Conservation (phyloP, 129 eudicot species). For the Tanacetum coccineum region DNA sequence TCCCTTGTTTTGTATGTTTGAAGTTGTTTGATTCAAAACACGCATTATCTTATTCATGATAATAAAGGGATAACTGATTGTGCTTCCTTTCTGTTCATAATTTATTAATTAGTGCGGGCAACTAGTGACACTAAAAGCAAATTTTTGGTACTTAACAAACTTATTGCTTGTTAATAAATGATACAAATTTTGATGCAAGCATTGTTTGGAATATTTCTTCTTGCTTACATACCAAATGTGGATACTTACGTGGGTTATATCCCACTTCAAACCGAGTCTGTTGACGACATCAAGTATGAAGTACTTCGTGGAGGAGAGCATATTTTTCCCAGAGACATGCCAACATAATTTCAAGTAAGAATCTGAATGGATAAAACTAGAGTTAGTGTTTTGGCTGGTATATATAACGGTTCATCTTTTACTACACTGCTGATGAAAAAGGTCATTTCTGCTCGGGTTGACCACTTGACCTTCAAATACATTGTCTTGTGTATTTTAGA, state of each 20-base stretch:
- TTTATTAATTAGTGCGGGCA: background rate
- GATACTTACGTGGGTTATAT: conserved; percentile 71
- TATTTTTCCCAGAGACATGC: conserved; percentile 83
- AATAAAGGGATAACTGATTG: too few relatives aligned
- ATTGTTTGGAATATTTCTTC: conserved; percentile 66
- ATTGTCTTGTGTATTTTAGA: too few relatives aligned
- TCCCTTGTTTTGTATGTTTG: conserved; percentile 6
- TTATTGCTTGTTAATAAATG: conserved; percentile 8
- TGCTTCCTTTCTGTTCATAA: background rate
- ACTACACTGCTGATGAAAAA: too few relatives aligned
- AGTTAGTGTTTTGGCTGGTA: background rate
- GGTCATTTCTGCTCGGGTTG: too few relatives aligned
- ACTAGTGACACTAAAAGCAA: conserved; percentile 8
- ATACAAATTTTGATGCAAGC: conserved; percentile 40
- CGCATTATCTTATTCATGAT: background rate
- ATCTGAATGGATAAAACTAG: background rate
- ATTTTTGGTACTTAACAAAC: background rate
- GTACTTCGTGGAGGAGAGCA: conserved; percentile 80
- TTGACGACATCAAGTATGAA: conserved; percentile 61
- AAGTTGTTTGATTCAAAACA: background rate
- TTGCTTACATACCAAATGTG: conserved; percentile 63
- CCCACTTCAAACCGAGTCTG: conserved; percentile 50
- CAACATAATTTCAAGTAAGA: conserved; percentile 73
- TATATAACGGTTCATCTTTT: background rate
- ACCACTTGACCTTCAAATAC: too few relatives aligned